Evolutionary conservation across 2,329 filamentous ascomycete species (phyloP).

Genomic region (Fusarium sterilihyphosum): DNA sequence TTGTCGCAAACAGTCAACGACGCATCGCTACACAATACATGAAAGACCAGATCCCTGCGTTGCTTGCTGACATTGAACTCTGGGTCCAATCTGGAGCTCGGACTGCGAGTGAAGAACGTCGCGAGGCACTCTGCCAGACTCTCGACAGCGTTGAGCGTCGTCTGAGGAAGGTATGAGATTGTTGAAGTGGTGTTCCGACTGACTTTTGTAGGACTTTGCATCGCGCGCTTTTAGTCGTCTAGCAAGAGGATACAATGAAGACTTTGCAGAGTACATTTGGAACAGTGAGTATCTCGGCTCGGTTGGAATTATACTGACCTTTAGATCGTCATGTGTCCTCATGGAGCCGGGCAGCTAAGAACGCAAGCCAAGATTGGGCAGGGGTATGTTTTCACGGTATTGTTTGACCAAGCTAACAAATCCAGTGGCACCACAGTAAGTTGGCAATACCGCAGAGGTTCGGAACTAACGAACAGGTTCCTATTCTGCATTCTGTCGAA

Average conservation of each 20-base stretch:
- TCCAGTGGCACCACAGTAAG: constrained; percentile 45
- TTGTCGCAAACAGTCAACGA: constrained; percentile 56
- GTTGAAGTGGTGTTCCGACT: background rate
- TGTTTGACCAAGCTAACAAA: background rate
- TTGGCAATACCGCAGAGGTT: background rate
- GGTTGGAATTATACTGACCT: accelerated
- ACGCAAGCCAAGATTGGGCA: constrained; percentile 47
- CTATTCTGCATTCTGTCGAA: constrained; percentile 55
- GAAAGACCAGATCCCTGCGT: constrained; percentile 51
- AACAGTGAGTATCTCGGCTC: background rate
- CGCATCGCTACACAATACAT: constrained; percentile 51
- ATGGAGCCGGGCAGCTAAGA: constrained; percentile 37
- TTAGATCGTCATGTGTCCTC: background rate
- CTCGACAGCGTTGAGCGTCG: constrained; percentile 47
- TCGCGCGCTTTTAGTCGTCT: constrained; percentile 5
- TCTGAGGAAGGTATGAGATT: constrained; percentile 45
- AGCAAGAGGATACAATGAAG: background rate
- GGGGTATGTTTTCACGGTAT: constrained; percentile 44
- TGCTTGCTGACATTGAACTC: constrained; percentile 53
- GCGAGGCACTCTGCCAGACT: constrained; percentile 44
- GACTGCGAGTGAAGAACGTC: constrained; percentile 50
- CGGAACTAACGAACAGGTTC: constrained; percentile 33
- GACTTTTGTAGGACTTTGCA: constrained; percentile 42
- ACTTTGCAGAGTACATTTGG: constrained; percentile 21
- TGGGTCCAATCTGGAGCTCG: constrained; percentile 57